Evolutionary conservation across 805 yeast genomes (phyloP), one percentile per base, ranked within the genome.

Genomic region (Ogataea pilisensis): DNA sequence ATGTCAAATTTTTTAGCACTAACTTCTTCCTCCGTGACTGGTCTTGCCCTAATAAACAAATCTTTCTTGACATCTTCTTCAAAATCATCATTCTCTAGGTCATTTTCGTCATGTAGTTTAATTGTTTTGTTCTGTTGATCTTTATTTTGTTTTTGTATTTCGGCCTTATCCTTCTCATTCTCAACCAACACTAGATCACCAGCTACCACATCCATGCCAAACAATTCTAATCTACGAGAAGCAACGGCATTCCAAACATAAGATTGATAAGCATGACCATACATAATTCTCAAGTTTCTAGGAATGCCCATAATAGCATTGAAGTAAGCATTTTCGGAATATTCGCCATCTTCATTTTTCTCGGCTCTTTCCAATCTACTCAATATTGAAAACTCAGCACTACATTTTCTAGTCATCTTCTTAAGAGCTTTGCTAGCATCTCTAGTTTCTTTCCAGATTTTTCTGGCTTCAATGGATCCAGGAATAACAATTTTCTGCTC

Each of bases 251-350:
- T 95, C 99, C 99, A 95, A 22, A 93, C 76, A 57, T 82, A 93
- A 48, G 96, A 87, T 65, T 93, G 99, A 61, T 95, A 95, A 3
- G 99, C 96, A 64, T 93, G 99, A 2, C 85, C 96, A 58, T 93
- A 93, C 95, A 93, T 91, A 43, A 90, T 78, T 60, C 96, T 73
- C 58, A 93, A 69, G 58, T 90, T 90, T 63, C 96, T 77, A 26
- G 99, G 98, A 50, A 93, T 85, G 42, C 88, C 78, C 83, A 85
- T 81, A 34, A 95, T 73, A 2, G 95, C 93, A 44, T 76, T 78
- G 55, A 86, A 80, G 60, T 80, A 86, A n/a, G 85, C 70, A 39
- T 72, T 69, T 3, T 65, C 60, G 16, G 72, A 57, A 53, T 69
- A 82, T 19, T 63, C 68, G 3, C 71, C 75, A 33, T 64, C 69